Conservation (phyloP, 116 monocot species). For the Posidonia oceanica region DNA sequence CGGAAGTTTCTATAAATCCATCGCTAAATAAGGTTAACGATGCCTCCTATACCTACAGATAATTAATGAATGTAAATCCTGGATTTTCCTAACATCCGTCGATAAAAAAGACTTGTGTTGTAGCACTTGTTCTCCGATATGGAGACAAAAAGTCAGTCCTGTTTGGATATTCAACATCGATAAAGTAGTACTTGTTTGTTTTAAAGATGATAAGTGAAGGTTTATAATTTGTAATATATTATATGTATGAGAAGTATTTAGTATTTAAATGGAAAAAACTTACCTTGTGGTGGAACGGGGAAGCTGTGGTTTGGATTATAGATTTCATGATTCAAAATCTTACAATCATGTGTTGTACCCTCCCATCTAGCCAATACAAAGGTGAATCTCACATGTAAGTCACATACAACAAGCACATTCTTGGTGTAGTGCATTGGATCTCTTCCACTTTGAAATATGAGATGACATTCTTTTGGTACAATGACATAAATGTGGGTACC, state of each 20-base stretch:
- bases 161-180: neutral
- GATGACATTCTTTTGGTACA: neutral
- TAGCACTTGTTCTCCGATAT: neutral
- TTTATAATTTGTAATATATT: neutral
- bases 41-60: no score
- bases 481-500: neutral
- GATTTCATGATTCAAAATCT: neutral
- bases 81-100: no score
- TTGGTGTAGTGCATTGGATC: neutral
- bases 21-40: no score
- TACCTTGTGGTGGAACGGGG: neutral
- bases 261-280: neutral
- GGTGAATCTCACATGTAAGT: neutral
- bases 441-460: neutral
- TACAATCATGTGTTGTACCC: neutral
- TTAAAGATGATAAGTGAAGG: neutral
- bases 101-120: no score
- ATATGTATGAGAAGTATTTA: neutral
- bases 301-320: neutral
- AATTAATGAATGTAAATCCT: no score
- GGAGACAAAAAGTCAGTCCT: neutral
- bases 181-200: neutral
- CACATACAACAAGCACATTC: neutral
- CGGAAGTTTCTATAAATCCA: no score
- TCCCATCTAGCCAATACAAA: neutral